phyloP scores from a whole-genome alignment of 805 yeast species.

The Limtongozyma cylindracea region DNA sequence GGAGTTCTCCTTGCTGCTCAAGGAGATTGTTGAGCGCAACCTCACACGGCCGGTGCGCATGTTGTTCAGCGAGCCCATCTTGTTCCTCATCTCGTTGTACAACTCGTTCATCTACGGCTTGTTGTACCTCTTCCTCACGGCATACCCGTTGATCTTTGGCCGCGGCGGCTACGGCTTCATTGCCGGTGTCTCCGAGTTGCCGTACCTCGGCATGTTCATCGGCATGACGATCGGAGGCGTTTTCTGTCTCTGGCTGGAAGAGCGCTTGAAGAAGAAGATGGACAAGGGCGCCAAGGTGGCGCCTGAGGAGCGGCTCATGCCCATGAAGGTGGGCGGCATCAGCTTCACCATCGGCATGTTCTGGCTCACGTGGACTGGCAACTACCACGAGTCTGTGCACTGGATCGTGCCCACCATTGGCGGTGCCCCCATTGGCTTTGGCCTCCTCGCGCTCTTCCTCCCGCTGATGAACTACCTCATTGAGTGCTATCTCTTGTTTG shows the following conservation, averaged over 20 bases:
- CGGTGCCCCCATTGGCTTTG: slow-evolving; percentile 26
- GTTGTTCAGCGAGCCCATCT: slow-evolving; percentile 15
- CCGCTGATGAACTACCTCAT: slow-evolving; percentile 42
- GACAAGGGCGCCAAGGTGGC: no score
- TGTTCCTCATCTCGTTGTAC: slow-evolving; percentile 15
- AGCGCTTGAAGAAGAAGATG: no score
- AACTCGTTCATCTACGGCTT: slow-evolving; percentile 23
- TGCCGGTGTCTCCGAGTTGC: slow-evolving; percentile 6
- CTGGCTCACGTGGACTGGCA: slow-evolving; percentile 10
- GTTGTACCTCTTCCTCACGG: slow-evolving; percentile 17
- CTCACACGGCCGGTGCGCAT: slow-evolving; percentile 12
- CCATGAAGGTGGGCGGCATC: slow-evolving; percentile 4
- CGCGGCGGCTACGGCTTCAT: slow-evolving; percentile 8
- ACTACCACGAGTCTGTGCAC: slow-evolving; percentile 3
- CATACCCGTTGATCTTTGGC: slow-evolving; percentile 18
- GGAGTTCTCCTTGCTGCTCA: slow-evolving; percentile 8
- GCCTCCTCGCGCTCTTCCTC: slow-evolving; percentile 34
- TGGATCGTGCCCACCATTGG: slow-evolving; percentile 30
- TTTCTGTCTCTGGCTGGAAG: slow-evolving; percentile 19
- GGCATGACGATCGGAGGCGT: slow-evolving; percentile 11
- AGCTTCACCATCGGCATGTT: slow-evolving; percentile 3
- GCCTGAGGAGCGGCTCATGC: slow-evolving; percentile 5
- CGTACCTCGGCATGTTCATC: slow-evolving; percentile 10
- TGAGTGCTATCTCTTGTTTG: slow-evolving; percentile 27
- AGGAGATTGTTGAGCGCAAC: slow-evolving; percentile 28